A percentile compares a stretch with the other conserved stretches of the same genome.
Evolutionary conservation across 352 stramenopile genomes (phyloP).

Genomic region (Phytophthora megakarya): DNA sequence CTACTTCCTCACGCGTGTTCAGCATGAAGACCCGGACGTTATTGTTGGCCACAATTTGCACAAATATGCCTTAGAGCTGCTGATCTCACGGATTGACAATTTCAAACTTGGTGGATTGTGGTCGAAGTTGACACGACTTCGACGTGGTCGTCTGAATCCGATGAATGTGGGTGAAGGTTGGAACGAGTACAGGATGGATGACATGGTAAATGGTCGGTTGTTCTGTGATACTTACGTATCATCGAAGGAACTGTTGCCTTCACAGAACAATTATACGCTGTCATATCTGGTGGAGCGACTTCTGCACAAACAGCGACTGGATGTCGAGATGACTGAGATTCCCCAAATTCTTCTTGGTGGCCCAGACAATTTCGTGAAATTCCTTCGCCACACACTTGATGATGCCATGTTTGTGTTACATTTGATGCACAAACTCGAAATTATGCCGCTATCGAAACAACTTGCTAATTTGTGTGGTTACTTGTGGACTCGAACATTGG

Average conservation of each 20-base stretch:
- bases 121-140: constrained; percentile 84
- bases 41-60: constrained; percentile 99
- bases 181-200: constrained; percentile 89
- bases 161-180: constrained; percentile 86
- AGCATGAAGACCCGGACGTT: constrained; percentile 97
- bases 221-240: constrained; percentile 98
- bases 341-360: constrained; percentile 91
- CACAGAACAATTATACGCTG: constrained; percentile 98
- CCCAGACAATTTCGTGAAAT: constrained; percentile 91
- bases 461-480: constrained; percentile 99
- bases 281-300: constrained; percentile 93
- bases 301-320: constrained; percentile 84
- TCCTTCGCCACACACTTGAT: constrained; percentile 95
- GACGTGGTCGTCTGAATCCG: constrained; percentile 71
- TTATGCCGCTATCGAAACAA: constrained; percentile 98
- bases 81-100: constrained; percentile 94
- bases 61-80: constrained; percentile 98
- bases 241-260: constrained; percentile 96
- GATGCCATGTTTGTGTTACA: constrained; percentile 97
- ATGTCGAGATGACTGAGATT: constrained; percentile 97
- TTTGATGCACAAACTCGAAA: constrained; percentile 98
- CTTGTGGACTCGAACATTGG: constrained; percentile 96
- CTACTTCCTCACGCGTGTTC: constrained; percentile 91
- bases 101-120: constrained; percentile 89
- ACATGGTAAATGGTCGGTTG: constrained; percentile 93